These are phyloP conservation scores for Oemleria cerasiformis DNA, from an alignment of 306 rosid species.

Conservation along the genomic window DNA sequence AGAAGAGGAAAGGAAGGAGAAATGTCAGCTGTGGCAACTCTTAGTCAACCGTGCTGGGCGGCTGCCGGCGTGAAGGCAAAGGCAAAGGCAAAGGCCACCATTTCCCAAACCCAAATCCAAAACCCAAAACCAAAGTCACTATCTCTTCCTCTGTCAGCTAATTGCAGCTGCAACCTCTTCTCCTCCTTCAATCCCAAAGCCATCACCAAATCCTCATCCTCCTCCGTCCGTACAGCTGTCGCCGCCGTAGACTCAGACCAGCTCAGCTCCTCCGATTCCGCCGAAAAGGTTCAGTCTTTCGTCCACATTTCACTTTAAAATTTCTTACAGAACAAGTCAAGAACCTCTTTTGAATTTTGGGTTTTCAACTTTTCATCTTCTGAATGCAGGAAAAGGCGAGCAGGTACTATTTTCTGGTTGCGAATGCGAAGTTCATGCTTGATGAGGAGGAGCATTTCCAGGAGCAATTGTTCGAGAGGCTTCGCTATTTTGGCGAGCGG, in stretches of 20 bases:
- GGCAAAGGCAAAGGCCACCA: slow-evolving; percentile 12
- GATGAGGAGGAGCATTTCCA: slow-evolving; percentile 98
- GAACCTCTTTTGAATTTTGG: neutral
- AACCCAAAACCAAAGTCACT: slow-evolving; percentile 17
- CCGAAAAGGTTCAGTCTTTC: slow-evolving; percentile 46
- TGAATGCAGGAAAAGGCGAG: slow-evolving; percentile 43
- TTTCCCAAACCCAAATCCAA: slow-evolving; percentile 14
- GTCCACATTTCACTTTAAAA: neutral
- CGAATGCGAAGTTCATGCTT: slow-evolving; percentile 95
- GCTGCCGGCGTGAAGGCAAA: slow-evolving; percentile 12
- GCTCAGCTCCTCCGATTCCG: slow-evolving; percentile 54
- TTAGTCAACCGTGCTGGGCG: slow-evolving; percentile 28
- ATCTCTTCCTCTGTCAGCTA: slow-evolving; percentile 28
- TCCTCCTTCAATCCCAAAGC: slow-evolving; percentile 37
- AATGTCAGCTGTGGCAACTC: slow-evolving; percentile 27
- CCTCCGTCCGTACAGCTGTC: slow-evolving; percentile 50
- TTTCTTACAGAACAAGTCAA: neutral
- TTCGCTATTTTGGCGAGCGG: slow-evolving; percentile 57
- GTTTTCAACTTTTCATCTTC: neutral
- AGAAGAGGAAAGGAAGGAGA: slow-evolving; percentile 5
- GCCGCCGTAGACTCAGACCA: slow-evolving; percentile 74
- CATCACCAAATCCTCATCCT: slow-evolving; percentile 17
- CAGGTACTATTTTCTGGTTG: slow-evolving; percentile 75
- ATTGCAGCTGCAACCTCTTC: slow-evolving; percentile 26
- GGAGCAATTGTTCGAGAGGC: slow-evolving; percentile 75